phyloP scores from a whole-genome alignment of 371 early-diverging fungal species.

The Rhizopus microsporus region DNA sequence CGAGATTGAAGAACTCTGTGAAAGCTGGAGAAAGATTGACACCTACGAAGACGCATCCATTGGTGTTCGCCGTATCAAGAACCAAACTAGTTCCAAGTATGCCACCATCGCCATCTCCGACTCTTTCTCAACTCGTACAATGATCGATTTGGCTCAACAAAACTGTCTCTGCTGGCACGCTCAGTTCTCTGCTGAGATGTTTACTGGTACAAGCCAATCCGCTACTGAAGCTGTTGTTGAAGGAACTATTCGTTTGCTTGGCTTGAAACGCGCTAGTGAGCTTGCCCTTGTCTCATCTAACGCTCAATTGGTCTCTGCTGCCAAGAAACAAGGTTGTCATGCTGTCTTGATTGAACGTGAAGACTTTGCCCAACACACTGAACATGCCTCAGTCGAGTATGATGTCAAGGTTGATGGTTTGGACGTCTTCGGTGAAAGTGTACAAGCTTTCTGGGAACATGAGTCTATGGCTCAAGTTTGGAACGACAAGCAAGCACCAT shows the following conservation, averaged over 20 bases:
- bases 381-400: slow-evolving; percentile 8
- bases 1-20: slow-evolving; percentile 29
- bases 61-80: slow-evolving; percentile 40
- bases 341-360: slow-evolving; percentile 39
- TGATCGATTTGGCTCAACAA: slow-evolving; percentile 39
- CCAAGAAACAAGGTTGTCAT: slow-evolving; percentile 32
- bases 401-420: slow-evolving; percentile 40
- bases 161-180: slow-evolving; percentile 50
- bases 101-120: slow-evolving; percentile 41
- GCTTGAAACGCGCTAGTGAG: slow-evolving; percentile 25
- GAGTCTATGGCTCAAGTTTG: slow-evolving; percentile 26
- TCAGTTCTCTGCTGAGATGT: slow-evolving; percentile 43
- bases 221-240: slow-evolving; percentile 22
- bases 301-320: slow-evolving; percentile 24
- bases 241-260: slow-evolving; percentile 30
- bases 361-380: slow-evolving; percentile 1
- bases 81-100: slow-evolving; percentile 22
- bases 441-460: slow-evolving; percentile 42
- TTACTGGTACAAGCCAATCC: slow-evolving; percentile 4
- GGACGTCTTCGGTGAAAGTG: slow-evolving; percentile 48
- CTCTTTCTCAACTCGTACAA: slow-evolving; percentile 34
- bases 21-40: slow-evolving; percentile 28
- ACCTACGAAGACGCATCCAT: slow-evolving; percentile 34
- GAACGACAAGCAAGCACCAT: slow-evolving; percentile 21
- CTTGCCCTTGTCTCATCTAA: slow-evolving; percentile 41